These are phyloP conservation scores for Geotrichum klebahnii DNA, from an alignment of 1,139 yeast species.

Conservation along the genomic window DNA sequence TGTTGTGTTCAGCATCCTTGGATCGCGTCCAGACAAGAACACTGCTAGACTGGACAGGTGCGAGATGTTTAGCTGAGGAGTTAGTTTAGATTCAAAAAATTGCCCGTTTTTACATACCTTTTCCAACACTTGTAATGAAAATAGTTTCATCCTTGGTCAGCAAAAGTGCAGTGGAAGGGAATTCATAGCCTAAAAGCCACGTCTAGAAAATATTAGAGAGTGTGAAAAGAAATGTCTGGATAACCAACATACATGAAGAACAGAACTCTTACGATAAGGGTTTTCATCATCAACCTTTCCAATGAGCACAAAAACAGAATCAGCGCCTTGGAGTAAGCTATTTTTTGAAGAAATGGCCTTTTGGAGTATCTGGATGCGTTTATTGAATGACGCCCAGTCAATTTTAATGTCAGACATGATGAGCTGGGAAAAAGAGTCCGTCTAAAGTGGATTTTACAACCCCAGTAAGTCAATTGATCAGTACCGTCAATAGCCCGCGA, in stretches of 20 bases:
- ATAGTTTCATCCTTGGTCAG: conserved; percentile 59
- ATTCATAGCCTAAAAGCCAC: conserved; percentile 93
- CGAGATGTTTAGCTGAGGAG: conserved; percentile 62
- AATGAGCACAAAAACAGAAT: conserved; percentile 61
- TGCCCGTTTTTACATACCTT: conserved; percentile 33
- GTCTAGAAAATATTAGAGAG: conserved; percentile 36
- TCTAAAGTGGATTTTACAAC: background rate
- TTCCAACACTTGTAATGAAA: conserved; percentile 79
- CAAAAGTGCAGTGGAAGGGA: conserved; percentile 79
- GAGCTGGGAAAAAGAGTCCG: background rate
- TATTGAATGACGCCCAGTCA: conserved; percentile 45
- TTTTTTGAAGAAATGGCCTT: conserved; percentile 39
- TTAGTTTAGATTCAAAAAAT: background rate
- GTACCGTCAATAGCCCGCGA: background rate
- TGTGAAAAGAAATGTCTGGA: background rate
- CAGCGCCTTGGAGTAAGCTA: conserved; percentile 47
- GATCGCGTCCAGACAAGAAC: conserved; percentile 73
- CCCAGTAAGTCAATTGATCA: background rate
- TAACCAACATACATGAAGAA: conserved; percentile 50
- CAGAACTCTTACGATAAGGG: conserved; percentile 86
- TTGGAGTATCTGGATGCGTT: conserved; percentile 46
- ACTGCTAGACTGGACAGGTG: conserved; percentile 47
- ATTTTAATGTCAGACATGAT: conserved; percentile 37
- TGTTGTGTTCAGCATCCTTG: conserved; percentile 75
- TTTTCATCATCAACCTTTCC: conserved; percentile 85